Evolutionary conservation across 306 rosid genomes (phyloP).

Genomic region (Urtica urens): DNA sequence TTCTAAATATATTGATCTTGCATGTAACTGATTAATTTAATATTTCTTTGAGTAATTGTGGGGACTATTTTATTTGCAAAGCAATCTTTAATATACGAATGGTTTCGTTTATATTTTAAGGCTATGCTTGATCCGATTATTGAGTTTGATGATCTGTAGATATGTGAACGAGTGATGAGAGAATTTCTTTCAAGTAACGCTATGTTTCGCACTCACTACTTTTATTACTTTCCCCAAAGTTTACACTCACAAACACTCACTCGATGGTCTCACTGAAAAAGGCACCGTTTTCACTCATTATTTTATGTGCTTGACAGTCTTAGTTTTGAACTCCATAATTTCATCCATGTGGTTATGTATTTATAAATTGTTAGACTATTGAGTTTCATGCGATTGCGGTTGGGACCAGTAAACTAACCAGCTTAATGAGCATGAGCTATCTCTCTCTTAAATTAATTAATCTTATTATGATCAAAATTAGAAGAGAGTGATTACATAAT

Average conservation of each 20-base stretch:
- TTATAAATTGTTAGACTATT: background rate
- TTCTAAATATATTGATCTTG: background rate
- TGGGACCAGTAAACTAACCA: too few species aligned
- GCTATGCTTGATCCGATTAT: background rate
- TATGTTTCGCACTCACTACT: slow-evolving; percentile 19
- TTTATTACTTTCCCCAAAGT: background rate
- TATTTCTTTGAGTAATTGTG: too few species aligned
- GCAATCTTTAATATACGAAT: background rate
- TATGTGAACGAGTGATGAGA: background rate
- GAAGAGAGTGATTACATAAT: too few species aligned
- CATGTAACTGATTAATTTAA: too few species aligned
- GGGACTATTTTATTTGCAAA: slow-evolving; percentile 6
- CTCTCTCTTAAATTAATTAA: background rate
- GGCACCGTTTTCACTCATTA: background rate
- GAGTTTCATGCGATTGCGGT: too few species aligned
- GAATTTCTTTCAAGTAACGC: slow-evolving; percentile 11
- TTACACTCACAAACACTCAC: too few species aligned
- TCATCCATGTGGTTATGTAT: background rate
- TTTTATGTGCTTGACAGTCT: background rate
- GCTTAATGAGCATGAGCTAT: background rate
- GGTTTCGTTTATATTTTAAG: background rate
- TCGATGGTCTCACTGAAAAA: slow-evolving; percentile 10
- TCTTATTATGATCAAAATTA: background rate
- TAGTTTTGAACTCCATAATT: background rate
- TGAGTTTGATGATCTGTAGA: background rate